These are phyloP conservation scores for Calycina herbarum DNA, from an alignment of 2,329 filamentous ascomycete species.

Conservation along the genomic window DNA sequence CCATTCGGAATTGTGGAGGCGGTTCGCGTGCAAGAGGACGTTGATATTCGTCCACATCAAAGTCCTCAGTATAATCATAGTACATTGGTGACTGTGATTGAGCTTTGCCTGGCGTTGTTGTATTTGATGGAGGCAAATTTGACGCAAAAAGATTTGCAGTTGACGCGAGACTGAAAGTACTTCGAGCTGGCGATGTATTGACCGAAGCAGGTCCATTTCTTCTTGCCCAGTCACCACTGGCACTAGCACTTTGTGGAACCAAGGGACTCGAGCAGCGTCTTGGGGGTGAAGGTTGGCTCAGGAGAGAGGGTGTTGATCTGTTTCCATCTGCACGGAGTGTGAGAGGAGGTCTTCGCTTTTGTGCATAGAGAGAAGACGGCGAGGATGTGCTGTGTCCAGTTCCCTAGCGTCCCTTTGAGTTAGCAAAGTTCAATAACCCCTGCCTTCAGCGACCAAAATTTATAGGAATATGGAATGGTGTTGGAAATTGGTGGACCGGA, in stretches of 20 bases:
- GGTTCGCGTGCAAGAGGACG: conserved; percentile 25
- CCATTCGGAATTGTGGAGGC: conserved; percentile 33
- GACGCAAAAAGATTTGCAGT: conserved; percentile 30
- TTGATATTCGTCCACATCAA: conserved; percentile 31
- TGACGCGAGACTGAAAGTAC: conserved; percentile 35
- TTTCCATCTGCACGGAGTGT: conserved; percentile 33
- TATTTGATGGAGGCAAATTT: conserved; percentile 25
- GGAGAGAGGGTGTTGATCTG: conserved; percentile 33
- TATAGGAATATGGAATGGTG: not conserved
- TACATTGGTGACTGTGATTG: conserved; percentile 34
- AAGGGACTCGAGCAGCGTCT: conserved; percentile 32
- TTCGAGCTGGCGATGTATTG: conserved; percentile 36
- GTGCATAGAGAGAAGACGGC: conserved; percentile 35
- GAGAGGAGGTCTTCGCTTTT: conserved; percentile 32
- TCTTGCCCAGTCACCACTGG: conserved; percentile 27
- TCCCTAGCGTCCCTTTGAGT: conserved; percentile 21
- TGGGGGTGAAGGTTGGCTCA: conserved; percentile 31
- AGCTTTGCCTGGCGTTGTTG: conserved; percentile 33
- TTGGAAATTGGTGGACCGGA: not conserved
- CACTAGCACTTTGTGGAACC: conserved; percentile 20
- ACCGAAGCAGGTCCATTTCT: conserved; percentile 26
- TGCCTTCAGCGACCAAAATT: not conserved
- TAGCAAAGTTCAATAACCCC: not conserved
- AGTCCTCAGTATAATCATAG: conserved; percentile 40
- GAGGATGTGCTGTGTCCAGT: conserved; percentile 31